Evolutionary conservation across 2,329 filamentous ascomycete genomes (phyloP), one percentile per base, ranked within the genome.

Genomic region (Aspergillus novoparasiticus): DNA sequence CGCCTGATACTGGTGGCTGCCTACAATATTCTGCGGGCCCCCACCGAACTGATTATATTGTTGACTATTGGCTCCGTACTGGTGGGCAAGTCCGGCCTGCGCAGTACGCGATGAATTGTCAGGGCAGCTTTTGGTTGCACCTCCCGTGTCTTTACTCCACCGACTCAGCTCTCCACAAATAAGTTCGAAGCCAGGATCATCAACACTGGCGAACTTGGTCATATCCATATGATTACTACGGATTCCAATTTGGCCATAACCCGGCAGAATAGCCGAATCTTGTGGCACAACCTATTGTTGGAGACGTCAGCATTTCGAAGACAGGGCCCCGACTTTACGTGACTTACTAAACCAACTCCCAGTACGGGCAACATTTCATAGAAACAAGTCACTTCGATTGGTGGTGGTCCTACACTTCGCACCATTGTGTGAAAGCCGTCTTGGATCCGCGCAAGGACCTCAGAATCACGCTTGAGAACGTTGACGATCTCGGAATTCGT

Each of bases 401-500:
- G 30, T 6, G 19, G 32, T 11, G 32, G 14, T 28, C 32, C 28
- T 19, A 56, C n/a, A 36, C 34, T 32, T 56, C 53, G 53, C 19
- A 56, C 34, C 53, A 56, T 56, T 1, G 53, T 19, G 14, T 11
- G 23, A 26, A 56, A 56, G 53, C 34, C 53, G 21, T 36, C 34
- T 36, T 56, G 53, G n/a, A 56, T 56, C 32, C 28, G 6, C 23
- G 32, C 53, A 19, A 56, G 59, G n/a, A 66, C 30, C 26, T 60
- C 46, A 36, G 59, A 57, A 4, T 60, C 39, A 4, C n/a, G 59
- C 23, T 57, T 9, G 16, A 62, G 28, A 16, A 57, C 34, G 1
- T 56, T 32, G 19, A 56, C 10, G 14, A 56, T 36, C 9, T n/a
- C 16, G n/a, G 16, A 1, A 23, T 68, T 68, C 4, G 59, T 64